Evolutionary conservation across 352 stramenopile species (phyloP).

Genomic region (Phytophthora citricola): DNA sequence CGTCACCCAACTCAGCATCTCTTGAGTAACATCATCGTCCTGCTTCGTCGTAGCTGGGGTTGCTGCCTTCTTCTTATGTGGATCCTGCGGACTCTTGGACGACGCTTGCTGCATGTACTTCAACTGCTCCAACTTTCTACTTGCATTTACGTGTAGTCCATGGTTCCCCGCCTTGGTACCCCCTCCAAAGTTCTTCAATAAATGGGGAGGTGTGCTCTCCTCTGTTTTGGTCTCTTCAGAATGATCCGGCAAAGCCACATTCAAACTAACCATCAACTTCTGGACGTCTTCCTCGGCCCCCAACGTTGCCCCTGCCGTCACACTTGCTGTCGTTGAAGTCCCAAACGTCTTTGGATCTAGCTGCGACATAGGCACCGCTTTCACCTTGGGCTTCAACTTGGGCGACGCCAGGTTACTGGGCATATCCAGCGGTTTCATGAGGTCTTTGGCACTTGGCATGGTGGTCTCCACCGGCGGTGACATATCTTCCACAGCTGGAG

Average conservation of each 20-base stretch:
- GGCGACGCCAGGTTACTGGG: constrained; percentile 34
- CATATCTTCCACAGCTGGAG: constrained; percentile 3
- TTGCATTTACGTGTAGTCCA: constrained; percentile 3
- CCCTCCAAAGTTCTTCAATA: constrained; percentile 23
- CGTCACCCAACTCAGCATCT: constrained; percentile 71
- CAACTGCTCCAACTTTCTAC: constrained; percentile 5
- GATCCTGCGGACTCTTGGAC: constrained; percentile 34
- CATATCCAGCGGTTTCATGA: constrained; percentile 45
- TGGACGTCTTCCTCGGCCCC: constrained; percentile 50
- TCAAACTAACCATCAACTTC: constrained; percentile 60
- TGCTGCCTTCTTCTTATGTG: constrained; percentile 23
- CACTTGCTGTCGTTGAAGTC: constrained; percentile 2
- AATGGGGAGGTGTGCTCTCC: constrained; percentile 51
- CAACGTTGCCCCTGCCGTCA: constrained; percentile 26
- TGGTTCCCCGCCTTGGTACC: not conserved
- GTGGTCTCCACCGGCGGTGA: not conserved
- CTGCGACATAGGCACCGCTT: constrained; percentile 22
- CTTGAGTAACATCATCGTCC: constrained; percentile 38
- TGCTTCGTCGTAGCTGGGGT: constrained; percentile 7
- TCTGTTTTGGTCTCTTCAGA: constrained; percentile 62
- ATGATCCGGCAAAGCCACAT: constrained; percentile 38
- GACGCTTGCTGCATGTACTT: constrained; percentile 34
- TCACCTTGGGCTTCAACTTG: constrained; percentile 13
- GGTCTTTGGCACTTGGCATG: constrained; percentile 19
- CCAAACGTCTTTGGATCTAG: constrained; percentile 26